A percentile compares a stretch with the other conserved stretches of the same genome.
phyloP scores from a whole-genome alignment of 352 stramenopile genomes.

The Phytophthora pluvialis region DNA sequence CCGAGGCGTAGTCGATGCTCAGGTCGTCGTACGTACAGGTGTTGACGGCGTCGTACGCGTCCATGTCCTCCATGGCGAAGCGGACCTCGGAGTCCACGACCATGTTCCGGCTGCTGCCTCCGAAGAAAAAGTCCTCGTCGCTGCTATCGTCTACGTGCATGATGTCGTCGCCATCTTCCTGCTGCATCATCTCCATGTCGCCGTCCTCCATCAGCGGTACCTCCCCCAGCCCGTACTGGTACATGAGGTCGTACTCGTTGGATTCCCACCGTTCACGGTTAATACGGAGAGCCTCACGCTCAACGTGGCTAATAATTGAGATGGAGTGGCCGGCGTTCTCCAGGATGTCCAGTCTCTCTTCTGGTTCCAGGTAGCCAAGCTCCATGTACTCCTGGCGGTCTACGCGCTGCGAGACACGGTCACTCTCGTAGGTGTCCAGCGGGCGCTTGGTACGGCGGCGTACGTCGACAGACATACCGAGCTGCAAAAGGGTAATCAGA shows the following conservation, averaged over 20 bases:
- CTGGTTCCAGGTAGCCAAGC: conserved; percentile 76
- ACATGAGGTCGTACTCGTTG: conserved; percentile 87
- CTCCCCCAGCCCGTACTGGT: conserved; percentile 80
- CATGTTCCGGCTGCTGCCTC: conserved; percentile 43
- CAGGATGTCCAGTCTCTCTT: conserved; percentile 80
- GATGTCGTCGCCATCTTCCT: conserved; percentile 50
- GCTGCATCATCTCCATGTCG: conserved; percentile 60
- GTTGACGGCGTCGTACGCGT: conserved; percentile 68
- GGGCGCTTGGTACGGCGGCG: conserved; percentile 66
- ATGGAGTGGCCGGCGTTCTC: conserved; percentile 70
- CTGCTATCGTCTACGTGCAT: conserved; percentile 61
- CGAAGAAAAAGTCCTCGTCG: conserved; percentile 66
- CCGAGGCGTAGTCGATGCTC: conserved; percentile 65
- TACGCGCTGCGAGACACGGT: conserved; percentile 58
- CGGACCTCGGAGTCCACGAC: conserved; percentile 58
- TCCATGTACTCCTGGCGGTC: conserved; percentile 86
- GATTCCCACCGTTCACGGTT: conserved; percentile 87
- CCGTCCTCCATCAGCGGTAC: conserved; percentile 63
- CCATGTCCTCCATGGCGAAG: conserved; percentile 79
- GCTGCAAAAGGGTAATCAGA: conserved; percentile 29
- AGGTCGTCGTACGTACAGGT: conserved; percentile 67
- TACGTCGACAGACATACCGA: conserved; percentile 74
- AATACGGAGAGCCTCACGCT: conserved; percentile 72
- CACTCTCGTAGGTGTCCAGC: conserved; percentile 71
- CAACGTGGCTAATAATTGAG: conserved; percentile 68